Base-by-base conservation (phyloP, 352 stramenopile species). In the Phytophthora cactorum region DNA sequence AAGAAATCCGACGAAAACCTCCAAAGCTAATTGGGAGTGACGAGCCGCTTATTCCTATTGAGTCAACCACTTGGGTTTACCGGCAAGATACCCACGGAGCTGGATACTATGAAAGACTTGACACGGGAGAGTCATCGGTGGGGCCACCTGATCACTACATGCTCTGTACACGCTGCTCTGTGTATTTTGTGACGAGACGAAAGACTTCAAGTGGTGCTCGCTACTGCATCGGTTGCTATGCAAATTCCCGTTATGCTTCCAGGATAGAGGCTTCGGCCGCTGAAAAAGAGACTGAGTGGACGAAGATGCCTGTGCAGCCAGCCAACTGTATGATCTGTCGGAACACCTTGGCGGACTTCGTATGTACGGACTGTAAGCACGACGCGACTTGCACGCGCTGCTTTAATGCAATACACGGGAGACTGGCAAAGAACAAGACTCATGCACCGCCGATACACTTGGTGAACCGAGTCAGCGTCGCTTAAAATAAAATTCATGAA, bases 191-290 rank as follows among this genome's bases (percentile, higher is more conserved):
- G 5, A 91, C 82, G 29, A 81, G 82, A 3, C 68, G 85, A 10
- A 79, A 70, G 51, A 78, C 75, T 46, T 64, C 78, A 50, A 78
- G 41, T 1, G 85, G 85, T 10, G 60, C 63, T 45, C 81, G 79
- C 22, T 84, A 77, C 29, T 93, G 82, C 59, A 78, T 93, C 51
- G 68, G 61, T n/a, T 93, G 85, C 70, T 91, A 86, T 43, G 78
- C 82, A 3, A 70, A 77, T 57, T 3, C 59, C 63, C 25, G 57
- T 32, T 58, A 66, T 51, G 45, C 41, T 34, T 5, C 56, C 32
- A 56, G 75, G n/a, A 63, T 3, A n/a, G 36, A 15, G 12, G 8
- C 36, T n/a, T 4, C 36, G 36, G n/a, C 3, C 5, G 38, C 5
- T 6, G 64, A 71, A 28, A 53, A 75, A 28, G 66, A 67, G 2